Conservation (phyloP, 2,329 filamentous ascomycete genomes). For the Fusarium ramigenum region DNA sequence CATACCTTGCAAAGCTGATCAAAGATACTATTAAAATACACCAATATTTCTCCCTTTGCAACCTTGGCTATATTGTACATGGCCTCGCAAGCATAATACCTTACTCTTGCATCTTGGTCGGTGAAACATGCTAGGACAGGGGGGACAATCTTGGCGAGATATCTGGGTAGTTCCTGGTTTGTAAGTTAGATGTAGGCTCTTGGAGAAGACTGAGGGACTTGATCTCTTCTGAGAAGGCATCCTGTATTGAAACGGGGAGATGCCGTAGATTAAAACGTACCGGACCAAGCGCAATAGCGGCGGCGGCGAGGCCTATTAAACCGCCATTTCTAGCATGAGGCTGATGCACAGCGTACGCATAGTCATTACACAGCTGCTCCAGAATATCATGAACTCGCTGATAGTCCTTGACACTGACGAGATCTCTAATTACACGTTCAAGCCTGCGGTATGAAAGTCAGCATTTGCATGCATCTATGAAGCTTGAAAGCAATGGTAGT, state of each 20-base stretch:
- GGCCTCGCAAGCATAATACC: slow-evolving; percentile 98
- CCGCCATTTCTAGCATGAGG: slow-evolving; percentile 96
- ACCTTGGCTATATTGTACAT: slow-evolving; percentile 99
- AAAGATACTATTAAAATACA: slow-evolving; percentile 99
- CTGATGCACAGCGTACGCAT: slow-evolving; percentile 96
- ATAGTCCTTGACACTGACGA: slow-evolving; percentile 79
- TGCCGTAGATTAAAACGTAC: slow-evolving; percentile 63
- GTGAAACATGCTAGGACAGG: slow-evolving; percentile 97
- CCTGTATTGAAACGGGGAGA: not conserved
- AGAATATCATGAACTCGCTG: slow-evolving; percentile 86
- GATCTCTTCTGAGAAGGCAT: not conserved
- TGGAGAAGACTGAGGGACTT: not conserved
- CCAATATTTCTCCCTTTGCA: slow-evolving; percentile 94
- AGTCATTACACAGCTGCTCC: slow-evolving; percentile 96
- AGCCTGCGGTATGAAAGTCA: slow-evolving; percentile 64
- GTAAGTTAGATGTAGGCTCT: slow-evolving; percentile 3
- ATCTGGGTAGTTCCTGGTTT: slow-evolving; percentile 83
- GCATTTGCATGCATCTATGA: not conserved
- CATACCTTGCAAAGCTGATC: slow-evolving; percentile 93
- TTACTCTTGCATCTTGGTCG: slow-evolving; percentile 95
- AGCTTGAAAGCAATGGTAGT: not conserved
- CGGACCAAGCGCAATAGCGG: slow-evolving; percentile 91
- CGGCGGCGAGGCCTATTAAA: slow-evolving; percentile 92
- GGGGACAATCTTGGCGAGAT: slow-evolving; percentile 92
- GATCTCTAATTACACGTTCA: slow-evolving; percentile 88